Base-by-base conservation (phyloP, 306 rosid species). In the barrel medic (Medicago truncatula) region DNA sequence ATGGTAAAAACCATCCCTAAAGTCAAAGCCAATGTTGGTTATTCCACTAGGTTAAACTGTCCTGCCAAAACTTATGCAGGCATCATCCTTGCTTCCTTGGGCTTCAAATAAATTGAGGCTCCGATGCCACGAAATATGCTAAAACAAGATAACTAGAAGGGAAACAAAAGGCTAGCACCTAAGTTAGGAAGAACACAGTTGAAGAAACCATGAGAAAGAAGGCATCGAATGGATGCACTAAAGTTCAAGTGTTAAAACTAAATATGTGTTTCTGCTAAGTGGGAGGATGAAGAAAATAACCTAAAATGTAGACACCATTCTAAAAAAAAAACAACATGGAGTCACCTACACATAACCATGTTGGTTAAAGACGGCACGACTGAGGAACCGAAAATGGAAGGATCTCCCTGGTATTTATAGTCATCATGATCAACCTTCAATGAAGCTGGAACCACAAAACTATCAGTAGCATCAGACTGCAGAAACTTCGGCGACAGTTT, bases 301-400 rank as follows among this genome's bases (percentile, higher is more conserved):
- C 18, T 23, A 1, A 6, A n/a, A 17, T 40, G 15, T 15, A 49
- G 54, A 49, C 54, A 49, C 56, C 20, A n/a, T 44, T 25, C 74
- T 34, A 44, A 15, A 47, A 8, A 73, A 28, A 68, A 57, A 28
- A 4, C n/a, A 44, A 56, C 77, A 49, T 23, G 66, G 31, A 71
- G 12, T 81, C 87, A 92, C 80, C 91, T 92, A 73, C 96, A 94
- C 98, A 94, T 87, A 49, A 94, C 97, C 90, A 88, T 73, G 83
- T 83, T 94, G 18, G 93, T 82, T 75, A 90, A 75, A 36, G 88
- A 79, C 2, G 97, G 87, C 53, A 83, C 98, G 36, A 91, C 98
- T 1, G 96, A 85, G 46, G 96, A 81, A 67, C 72, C 75, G 76
- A 94, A 90, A 36, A 84, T 73, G 16, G 89, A 74, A 23, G 92